Evolutionary conservation across 1,284 basidiomycete species (phyloP).

Genomic region (Ganoderma meredithae): DNA sequence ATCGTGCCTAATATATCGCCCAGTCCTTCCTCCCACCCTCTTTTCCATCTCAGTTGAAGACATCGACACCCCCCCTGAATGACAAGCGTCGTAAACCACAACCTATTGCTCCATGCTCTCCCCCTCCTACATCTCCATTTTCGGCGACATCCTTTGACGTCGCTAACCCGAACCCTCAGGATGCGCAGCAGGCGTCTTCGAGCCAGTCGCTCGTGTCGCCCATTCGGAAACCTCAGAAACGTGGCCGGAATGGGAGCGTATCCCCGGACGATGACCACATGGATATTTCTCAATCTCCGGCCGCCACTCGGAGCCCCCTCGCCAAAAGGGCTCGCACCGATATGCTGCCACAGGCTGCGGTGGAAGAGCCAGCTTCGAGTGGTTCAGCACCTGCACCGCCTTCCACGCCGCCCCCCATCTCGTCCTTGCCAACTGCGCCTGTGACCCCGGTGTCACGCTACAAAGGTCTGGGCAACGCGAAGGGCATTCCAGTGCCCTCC

Average conservation of each 20-base stretch:
- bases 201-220: conserved; percentile 28
- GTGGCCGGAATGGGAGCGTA: conserved; percentile 29
- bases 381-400: conserved; percentile 35
- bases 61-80: conserved; percentile 45
- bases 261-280: conserved; percentile 23
- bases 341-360: conserved; percentile 6
- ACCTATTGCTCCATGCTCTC: conserved; percentile 38
- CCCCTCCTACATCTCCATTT: conserved; percentile 37
- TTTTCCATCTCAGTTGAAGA: conserved; percentile 47
- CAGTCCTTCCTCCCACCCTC: conserved; percentile 47
- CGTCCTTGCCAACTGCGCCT: conserved; percentile 28
- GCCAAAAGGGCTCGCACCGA: conserved; percentile 36
- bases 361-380: conserved; percentile 32
- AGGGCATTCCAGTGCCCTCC: conserved; percentile 36
- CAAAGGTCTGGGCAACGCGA: conserved; percentile 40
- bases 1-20: conserved; percentile 20
- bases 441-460: conserved; percentile 28
- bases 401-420: conserved; percentile 36
- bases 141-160: conserved; percentile 32
- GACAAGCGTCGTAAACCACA: conserved; percentile 39
- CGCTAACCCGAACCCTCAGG: conserved; percentile 25
- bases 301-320: conserved; percentile 19
- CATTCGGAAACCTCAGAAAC: conserved; percentile 29
- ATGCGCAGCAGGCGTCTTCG: conserved; percentile 29
- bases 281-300: conserved; percentile 24